Percentiles rank a stretch among this genome's conserved stretches.
Evolutionary conservation across 352 stramenopile species (phyloP).

Genomic region (Pythium utonaiense): DNA sequence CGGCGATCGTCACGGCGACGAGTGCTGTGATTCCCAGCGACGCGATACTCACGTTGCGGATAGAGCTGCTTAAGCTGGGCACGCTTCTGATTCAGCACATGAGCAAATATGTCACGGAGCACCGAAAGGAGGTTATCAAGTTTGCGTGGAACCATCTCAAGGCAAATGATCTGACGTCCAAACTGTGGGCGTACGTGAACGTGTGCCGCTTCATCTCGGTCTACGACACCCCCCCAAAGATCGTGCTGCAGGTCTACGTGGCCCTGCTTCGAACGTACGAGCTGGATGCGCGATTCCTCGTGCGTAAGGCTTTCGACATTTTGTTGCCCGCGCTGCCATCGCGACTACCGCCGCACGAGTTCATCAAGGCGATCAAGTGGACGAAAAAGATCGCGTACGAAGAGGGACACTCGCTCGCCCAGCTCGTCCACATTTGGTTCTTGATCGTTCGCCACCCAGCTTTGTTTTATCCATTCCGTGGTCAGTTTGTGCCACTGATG

Average conservation of each 20-base stretch:
- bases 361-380: conserved; percentile 96
- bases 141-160: conserved; percentile 98
- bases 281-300: conserved; percentile 92
- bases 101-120: conserved; percentile 88
- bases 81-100: conserved; percentile 96
- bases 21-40: conserved; percentile 32
- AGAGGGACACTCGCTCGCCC: conserved; percentile 93
- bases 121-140: conserved; percentile 98
- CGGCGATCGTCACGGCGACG: not conserved
- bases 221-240: conserved; percentile 96
- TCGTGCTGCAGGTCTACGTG: conserved; percentile 96
- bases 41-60: conserved; percentile 75
- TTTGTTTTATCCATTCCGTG: conserved; percentile 91
- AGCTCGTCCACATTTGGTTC: conserved; percentile 98
- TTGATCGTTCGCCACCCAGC: conserved; percentile 93
- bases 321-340: conserved; percentile 91
- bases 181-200: conserved; percentile 97
- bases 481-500: conserved; percentile 95
- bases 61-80: conserved; percentile 93
- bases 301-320: conserved; percentile 94
- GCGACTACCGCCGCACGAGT: conserved; percentile 89
- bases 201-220: conserved; percentile 95
- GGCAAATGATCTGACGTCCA: conserved; percentile 91
- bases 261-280: conserved; percentile 93
- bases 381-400: conserved; percentile 98